Conservation (phyloP, 2,329 filamentous ascomycete species). For the Trichoderma hamatum region DNA sequence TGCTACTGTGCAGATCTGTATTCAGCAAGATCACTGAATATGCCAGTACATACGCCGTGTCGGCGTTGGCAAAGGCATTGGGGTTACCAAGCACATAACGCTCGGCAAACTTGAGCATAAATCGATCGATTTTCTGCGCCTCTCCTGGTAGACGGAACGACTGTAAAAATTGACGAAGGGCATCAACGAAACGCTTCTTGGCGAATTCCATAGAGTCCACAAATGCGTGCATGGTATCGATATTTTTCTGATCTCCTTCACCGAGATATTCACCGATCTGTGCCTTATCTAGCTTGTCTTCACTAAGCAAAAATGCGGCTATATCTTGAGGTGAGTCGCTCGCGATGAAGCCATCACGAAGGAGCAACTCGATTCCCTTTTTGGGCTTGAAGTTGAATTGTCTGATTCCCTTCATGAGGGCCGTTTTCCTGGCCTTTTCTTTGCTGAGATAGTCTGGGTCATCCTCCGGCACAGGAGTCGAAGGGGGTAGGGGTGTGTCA, state of each 20-base stretch:
- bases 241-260: slow-evolving; percentile 89
- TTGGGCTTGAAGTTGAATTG: slow-evolving; percentile 99
- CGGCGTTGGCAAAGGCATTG: slow-evolving; percentile 95
- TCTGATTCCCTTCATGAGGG: slow-evolving; percentile 81
- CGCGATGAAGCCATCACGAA: slow-evolving; percentile 84
- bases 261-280: slow-evolving; percentile 93
- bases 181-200: slow-evolving; percentile 89
- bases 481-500: slow-evolving; percentile 60
- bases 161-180: slow-evolving; percentile 87
- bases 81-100: slow-evolving; percentile 94
- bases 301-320: slow-evolving; percentile 77
- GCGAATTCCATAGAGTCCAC: slow-evolving; percentile 94
- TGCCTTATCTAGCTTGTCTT: slow-evolving; percentile 86
- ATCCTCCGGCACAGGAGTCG: slow-evolving; percentile 76
- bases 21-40: slow-evolving; percentile 98
- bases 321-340: slow-evolving; percentile 80
- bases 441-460: slow-evolving; percentile 94
- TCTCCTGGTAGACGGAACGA: slow-evolving; percentile 94
- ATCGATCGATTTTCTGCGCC: slow-evolving; percentile 97
- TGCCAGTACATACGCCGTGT: slow-evolving; percentile 92
- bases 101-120: slow-evolving; percentile 99
- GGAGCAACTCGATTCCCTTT: slow-evolving; percentile 79
- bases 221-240: slow-evolving; percentile 98
- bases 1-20: slow-evolving; percentile 89
- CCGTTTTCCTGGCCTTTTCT: slow-evolving; percentile 91